phyloP scores from a whole-genome alignment of 768 basidiomycete genomes.

The Artomyces pyxidatus region DNA sequence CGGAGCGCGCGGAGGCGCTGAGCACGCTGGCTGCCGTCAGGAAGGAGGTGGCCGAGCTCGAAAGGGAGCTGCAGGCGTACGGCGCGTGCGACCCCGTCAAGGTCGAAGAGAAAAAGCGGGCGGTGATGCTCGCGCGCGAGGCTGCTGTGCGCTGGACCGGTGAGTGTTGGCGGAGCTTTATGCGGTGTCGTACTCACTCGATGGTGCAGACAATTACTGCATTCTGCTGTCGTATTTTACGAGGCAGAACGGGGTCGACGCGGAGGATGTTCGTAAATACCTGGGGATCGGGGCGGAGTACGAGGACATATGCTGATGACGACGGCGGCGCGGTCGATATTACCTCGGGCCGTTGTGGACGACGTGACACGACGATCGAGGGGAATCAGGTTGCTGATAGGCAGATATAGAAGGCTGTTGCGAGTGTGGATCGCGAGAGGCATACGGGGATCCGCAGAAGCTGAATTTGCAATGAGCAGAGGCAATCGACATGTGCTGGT shows the following conservation, averaged over 20 bases:
- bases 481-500: too few species aligned
- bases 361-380: neutral
- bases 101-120: constrained; percentile 69
- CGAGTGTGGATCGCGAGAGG: too few species aligned
- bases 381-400: too few species aligned
- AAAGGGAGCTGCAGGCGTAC: constrained; percentile 67
- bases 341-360: neutral
- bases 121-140: constrained; percentile 70
- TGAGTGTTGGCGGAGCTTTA: constrained; percentile 32
- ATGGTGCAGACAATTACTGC: constrained; percentile 56
- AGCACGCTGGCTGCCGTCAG: constrained; percentile 39
- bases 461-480: too few species aligned
- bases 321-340: too few species aligned
- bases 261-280: constrained; percentile 57
- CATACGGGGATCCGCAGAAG: too few species aligned
- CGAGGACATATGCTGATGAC: constrained; percentile 59
- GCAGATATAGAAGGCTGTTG: too few species aligned
- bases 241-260: constrained; percentile 48
- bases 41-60: constrained; percentile 41
- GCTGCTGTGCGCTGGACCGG: constrained; percentile 87
- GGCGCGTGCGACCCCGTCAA: constrained; percentile 80
- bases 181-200: neutral
- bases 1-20: constrained; percentile 45
- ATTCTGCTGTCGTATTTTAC: constrained; percentile 59
- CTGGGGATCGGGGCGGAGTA: constrained; percentile 66